Evolutionary conservation across 768 basidiomycete species (phyloP).

Genomic region (Mycena vulgaris): DNA sequence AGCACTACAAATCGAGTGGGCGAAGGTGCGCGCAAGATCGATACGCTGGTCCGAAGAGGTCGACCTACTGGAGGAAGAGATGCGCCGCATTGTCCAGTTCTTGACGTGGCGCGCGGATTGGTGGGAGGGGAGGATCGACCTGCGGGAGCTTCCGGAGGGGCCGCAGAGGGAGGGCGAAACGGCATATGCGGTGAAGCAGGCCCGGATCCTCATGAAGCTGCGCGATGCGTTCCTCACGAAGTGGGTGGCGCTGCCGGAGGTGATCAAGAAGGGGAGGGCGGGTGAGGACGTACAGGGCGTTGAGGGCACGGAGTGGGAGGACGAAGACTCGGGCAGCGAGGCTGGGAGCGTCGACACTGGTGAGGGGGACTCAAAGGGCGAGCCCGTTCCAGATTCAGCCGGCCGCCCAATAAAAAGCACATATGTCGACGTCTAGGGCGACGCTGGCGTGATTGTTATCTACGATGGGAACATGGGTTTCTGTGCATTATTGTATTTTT

Average conservation of each 20-base stretch:
- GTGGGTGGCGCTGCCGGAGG: neutral
- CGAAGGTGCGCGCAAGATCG: neutral
- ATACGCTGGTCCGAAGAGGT: neutral
- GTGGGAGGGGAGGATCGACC: neutral
- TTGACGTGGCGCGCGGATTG: neutral
- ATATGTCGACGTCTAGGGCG: no score
- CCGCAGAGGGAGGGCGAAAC: neutral
- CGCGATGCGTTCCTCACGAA: neutral
- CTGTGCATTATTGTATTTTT: neutral
- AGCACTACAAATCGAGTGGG: neutral
- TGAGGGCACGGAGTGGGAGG: neutral
- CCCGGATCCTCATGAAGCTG: neutral
- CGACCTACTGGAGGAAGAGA: neutral
- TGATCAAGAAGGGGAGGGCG: neutral
- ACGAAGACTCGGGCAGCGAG: neutral
- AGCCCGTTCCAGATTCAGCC: no score
- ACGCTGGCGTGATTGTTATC: neutral
- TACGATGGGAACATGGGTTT: neutral
- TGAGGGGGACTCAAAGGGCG: no score
- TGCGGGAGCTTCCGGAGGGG: neutral
- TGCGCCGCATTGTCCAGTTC: neutral
- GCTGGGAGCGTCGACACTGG: neutral
- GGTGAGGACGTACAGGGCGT: neutral
- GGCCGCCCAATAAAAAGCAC: no score
- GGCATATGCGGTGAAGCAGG: neutral